Evolutionary conservation across 768 basidiomycete genomes (phyloP), one percentile per base, ranked within the genome.

Genomic region (Pleurotus sapidus): DNA sequence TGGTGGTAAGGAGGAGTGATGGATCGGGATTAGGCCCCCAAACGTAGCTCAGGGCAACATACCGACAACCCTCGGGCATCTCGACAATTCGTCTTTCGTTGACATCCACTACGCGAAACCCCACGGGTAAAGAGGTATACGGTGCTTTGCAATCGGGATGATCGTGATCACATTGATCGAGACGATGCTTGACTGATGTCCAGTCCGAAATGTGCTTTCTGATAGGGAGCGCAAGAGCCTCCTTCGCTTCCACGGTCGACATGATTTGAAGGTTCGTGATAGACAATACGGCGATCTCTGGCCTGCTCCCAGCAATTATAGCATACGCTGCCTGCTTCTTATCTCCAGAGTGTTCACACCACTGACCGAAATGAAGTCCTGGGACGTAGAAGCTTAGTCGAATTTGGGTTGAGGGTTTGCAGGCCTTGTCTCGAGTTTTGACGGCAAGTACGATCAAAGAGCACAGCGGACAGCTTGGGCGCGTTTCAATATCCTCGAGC

Each of bases 21-120:
- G 50, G 17, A 20, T 40, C 18, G 25, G 23, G 49, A 27, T 53
- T 40, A 20, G 37, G 9, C 18, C 39, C 50, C 50, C 50, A 53
- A 24, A 53, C 37, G 38, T 53, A 53, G 50, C 50, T 42, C 27
- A 53, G 12, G 17, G 50, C 50, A 20, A 53, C 50, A 15, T 37
- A 53, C n/a, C 37, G 15, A 15, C 37, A 17, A 18, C 23, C 25
- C 4, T 27, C 9, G 14, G 50, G 50, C 12, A 40, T 17, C 5
- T 27, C n/a, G 14, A 53, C 50, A 7, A 53, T 18, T 9, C 50
- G 50, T n/a, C 50, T 38, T 12, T 53, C 38, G 39, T 17, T 40
- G n/a, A 53, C 50, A 24, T 53, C 50, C 8, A 53, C 24, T 9
- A 42, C 50, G 38, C 50, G 50, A 24, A 53, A 53, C 11, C 40